Conservation (phyloP, 2,329 filamentous ascomycete species). For the Gliomastix tumulicola region DNA sequence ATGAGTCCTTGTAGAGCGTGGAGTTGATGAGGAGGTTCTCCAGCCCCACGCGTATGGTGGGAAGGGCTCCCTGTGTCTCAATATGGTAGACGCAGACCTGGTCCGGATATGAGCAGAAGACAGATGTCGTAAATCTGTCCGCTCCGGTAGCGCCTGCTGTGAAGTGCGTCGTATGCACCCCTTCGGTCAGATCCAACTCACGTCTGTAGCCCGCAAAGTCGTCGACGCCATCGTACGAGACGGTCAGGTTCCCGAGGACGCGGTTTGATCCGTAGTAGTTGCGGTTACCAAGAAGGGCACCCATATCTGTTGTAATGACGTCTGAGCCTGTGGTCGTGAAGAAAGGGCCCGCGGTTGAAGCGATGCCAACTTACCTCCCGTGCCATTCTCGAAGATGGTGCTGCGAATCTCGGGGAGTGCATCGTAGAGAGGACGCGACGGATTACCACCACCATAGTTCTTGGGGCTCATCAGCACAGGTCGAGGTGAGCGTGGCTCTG, state of each 20-base stretch:
- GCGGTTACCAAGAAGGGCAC: conserved; percentile 5
- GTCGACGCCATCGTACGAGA: conserved; percentile 4
- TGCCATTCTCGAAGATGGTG: conserved; percentile 8
- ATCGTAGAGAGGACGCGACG: conserved; percentile 2
- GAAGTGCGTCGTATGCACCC: background rate
- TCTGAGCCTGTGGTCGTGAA: no score
- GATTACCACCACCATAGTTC: conserved; percentile 9
- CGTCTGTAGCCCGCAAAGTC: conserved; percentile 3
- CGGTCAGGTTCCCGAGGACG: conserved; percentile 7
- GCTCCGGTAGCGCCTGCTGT: background rate
- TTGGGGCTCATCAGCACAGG: no score
- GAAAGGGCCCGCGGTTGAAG: background rate
- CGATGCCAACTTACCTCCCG: conserved; percentile 3
- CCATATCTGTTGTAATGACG: no score
- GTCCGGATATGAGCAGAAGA: conserved; percentile 35
- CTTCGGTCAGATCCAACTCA: conserved; percentile 4
- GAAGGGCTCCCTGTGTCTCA: conserved; percentile 19
- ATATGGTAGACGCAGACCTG: conserved; percentile 17
- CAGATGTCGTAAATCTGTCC: conserved; percentile 4
- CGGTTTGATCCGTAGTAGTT: conserved; percentile 8
- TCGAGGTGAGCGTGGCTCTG: no score
- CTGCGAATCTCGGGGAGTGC: conserved; percentile 7
- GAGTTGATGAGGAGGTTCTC: conserved; percentile 28
- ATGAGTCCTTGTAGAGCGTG: conserved; percentile 18
- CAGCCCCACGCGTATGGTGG: conserved; percentile 28